Conservation (phyloP, 2,329 filamentous ascomycete genomes). For the Coniochaeta hoffmannii region DNA sequence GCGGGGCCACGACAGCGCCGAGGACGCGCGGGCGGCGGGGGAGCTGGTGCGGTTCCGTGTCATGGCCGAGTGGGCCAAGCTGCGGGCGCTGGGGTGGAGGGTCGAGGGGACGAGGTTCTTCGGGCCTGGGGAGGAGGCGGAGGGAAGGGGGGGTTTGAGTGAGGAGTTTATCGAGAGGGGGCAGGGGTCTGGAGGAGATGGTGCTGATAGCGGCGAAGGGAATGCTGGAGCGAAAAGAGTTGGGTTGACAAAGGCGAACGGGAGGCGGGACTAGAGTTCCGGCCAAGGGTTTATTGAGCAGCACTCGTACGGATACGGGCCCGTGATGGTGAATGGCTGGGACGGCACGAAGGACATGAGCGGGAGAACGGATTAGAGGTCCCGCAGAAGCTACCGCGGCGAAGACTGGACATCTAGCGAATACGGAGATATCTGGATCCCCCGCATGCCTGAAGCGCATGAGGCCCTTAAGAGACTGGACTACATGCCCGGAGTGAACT, state of each 20-base stretch:
- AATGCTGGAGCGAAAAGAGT: neutral
- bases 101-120: slow-evolving; percentile 42
- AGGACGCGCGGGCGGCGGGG: slow-evolving; percentile 84
- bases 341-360: neutral
- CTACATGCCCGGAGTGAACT: too few species aligned
- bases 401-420: too few species aligned
- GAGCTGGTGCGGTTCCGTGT: slow-evolving; percentile 73
- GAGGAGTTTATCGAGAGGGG: slow-evolving; percentile 1
- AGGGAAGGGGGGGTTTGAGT: slow-evolving; percentile 10
- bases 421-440: too few species aligned
- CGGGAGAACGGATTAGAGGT: neutral
- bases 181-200: neutral
- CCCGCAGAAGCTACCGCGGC: too few species aligned
- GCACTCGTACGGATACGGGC: too few species aligned
- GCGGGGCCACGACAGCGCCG: slow-evolving; percentile 80
- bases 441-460: too few species aligned
- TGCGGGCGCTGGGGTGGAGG: slow-evolving; percentile 62
- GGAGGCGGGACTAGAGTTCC: neutral
- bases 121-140: slow-evolving; percentile 23
- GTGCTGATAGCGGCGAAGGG: neutral
- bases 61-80: slow-evolving; percentile 58
- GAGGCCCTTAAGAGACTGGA: too few species aligned
- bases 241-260: too few species aligned
- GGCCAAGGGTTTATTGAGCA: neutral
- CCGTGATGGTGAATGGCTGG: too few species aligned